Base-by-base conservation (phyloP, 441 rosid genomes). In the Aquilaria agallochum region DNA sequence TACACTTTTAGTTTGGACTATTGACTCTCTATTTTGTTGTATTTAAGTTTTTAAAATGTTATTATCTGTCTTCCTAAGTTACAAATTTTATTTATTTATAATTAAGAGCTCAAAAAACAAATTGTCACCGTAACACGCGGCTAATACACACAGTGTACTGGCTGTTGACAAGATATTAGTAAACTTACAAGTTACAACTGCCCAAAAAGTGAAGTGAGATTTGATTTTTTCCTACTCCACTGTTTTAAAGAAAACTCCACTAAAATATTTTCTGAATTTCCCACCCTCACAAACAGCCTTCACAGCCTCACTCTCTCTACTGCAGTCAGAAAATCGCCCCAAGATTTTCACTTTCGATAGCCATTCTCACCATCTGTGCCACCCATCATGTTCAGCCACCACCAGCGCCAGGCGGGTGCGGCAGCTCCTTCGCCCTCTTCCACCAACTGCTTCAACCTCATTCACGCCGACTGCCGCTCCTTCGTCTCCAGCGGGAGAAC, bases 381-480 rank as follows among this genome's bases (percentile, higher is more conserved):
- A 69, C 61, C 42, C 56, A 20, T 66, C 55, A 55, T 53, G 79
- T 65, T 10, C 50, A 46, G 7, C 64, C 71, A 2, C 60, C 46
- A 20, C 2, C 75, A 68, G 63, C 80, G 68, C 60, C 69, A 33
- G 36, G 60, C 72, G 32, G 32, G 66, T 2, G 89, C 92, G 1
- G 93, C 96, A 0, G 67, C 90, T 1, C 90, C 98, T 0, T 59
- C 88, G 7, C 44, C 57, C 31, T 40, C 66, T 11, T 53, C 66
- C 0, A 87, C 65, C 0, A 96, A 93, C 65, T 93, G 98, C 70
- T 40, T 93, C 11, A 74, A 88, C 13, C 7, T 82, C 30, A 80
- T 63, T 78, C 76, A 88, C 89, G 85, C 83, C 0, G 94, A 84
- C 15, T 93, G 98, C 68, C 63, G 90, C 45, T 56, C 89, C 1